Conservation (phyloP, 208 protist species). For the Dictyostelium gargantuum region DNA sequence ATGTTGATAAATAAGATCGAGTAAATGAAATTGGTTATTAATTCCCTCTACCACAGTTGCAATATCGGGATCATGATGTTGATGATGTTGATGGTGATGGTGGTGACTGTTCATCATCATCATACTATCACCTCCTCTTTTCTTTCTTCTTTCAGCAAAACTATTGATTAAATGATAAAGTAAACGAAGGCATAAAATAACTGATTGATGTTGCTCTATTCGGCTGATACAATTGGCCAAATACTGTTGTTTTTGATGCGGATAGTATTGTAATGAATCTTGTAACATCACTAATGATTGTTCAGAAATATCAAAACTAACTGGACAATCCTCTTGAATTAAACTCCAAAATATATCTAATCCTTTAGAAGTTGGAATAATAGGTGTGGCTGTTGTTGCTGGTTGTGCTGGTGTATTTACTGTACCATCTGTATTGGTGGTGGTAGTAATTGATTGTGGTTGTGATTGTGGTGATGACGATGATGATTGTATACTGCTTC, state of each 20-base stretch:
- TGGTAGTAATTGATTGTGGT: not conserved
- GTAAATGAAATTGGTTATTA: not conserved
- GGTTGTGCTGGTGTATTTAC: not conserved
- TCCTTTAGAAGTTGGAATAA: not conserved
- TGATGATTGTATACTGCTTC: not conserved
- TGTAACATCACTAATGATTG: constrained; percentile 44
- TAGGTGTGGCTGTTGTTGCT: not conserved
- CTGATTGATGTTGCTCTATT: constrained; percentile 59
- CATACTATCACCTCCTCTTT: not conserved
- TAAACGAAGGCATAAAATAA: constrained; percentile 61
- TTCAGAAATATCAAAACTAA: not conserved
- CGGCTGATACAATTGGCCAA: constrained; percentile 58
- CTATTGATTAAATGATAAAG: constrained; percentile 50
- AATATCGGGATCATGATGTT: not conserved
- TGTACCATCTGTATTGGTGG: not conserved
- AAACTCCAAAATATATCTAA: constrained; percentile 74
- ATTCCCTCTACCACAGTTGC: not conserved
- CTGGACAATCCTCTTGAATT: constrained; percentile 56
- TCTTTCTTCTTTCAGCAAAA: not conserved
- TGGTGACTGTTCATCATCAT: not conserved
- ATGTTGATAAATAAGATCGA: constrained; percentile 2
- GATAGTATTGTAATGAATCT: constrained; percentile 30
- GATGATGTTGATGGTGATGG: not conserved
- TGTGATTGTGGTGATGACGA: not conserved
- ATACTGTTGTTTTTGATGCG: constrained; percentile 28